phyloP scores from a whole-genome alignment of 805 yeast genomes.

The Ogataea wickerhamii region DNA sequence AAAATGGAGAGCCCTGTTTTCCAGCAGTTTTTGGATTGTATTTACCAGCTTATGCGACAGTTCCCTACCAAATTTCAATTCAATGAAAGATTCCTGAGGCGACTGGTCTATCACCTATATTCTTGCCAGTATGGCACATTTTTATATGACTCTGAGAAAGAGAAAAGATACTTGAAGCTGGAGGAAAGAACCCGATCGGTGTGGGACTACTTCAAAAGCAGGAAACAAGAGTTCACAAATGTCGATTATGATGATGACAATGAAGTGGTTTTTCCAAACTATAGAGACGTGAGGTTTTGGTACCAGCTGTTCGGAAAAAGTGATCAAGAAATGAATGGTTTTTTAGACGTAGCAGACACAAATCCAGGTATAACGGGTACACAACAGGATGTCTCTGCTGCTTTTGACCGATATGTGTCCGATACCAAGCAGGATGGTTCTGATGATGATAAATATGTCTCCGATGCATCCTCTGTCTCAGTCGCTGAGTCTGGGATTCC shows the following conservation, averaged over 20 bases:
- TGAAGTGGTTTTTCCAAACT: constrained; percentile 56
- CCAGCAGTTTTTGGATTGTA: constrained; percentile 90
- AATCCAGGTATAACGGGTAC: not conserved
- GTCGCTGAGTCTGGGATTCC: too few relatives aligned
- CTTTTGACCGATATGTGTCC: not conserved
- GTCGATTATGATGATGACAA: constrained; percentile 40
- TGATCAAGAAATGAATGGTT: constrained; percentile 59
- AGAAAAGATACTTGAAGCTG: constrained; percentile 44
- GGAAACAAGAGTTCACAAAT: constrained; percentile 67
- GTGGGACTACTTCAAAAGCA: constrained; percentile 89
- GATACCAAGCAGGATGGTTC: constrained; percentile 2
- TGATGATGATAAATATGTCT: constrained; percentile 2
- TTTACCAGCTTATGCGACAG: constrained; percentile 73
- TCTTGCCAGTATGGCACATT: constrained; percentile 96
- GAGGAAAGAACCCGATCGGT: constrained; percentile 62
- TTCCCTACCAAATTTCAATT: constrained; percentile 75
- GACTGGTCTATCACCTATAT: constrained; percentile 82
- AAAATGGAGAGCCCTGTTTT: constrained; percentile 85
- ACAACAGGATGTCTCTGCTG: constrained; percentile 4
- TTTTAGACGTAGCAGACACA: constrained; percentile 8
- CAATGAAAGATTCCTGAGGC: constrained; percentile 80
- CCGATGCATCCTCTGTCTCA: too few relatives aligned
- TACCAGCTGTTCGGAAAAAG: constrained; percentile 74
- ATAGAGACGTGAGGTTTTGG: constrained; percentile 80
- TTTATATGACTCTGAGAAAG: constrained; percentile 69